Base-by-base conservation (phyloP, 2,329 filamentous ascomycete species). In the Nothomitra cinnamomea region DNA sequence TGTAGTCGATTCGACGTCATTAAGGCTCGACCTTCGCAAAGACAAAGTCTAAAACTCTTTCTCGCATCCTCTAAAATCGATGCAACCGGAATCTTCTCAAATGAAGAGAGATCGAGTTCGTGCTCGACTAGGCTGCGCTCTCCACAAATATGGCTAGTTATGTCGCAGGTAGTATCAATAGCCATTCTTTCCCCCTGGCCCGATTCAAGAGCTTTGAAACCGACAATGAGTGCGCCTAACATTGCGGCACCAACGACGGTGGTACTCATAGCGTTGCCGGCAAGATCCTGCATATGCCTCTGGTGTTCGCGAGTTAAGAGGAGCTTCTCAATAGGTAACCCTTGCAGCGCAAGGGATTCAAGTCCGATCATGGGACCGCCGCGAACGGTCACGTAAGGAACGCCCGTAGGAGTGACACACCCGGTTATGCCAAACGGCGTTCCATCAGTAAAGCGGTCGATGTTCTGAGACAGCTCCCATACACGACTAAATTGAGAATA, bases 241-340 rank as follows among this genome's bases (percentile, higher is more conserved):
- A 85, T 72, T 0, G 77, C 75, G 1, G 76, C 71, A 2, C 80
- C 82, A 8, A 88, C 78, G 0, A 87, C 82, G 0, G 85, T 83
- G 0, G 78, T 79, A 1, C 77, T 80, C 85, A 90, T 90, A 0
- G 85, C 85, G 62, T 92, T 90, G 0, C 85, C 85, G 1, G 83
- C 83, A 1, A 90, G 68, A 58, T 87, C 78, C 57, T 82, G 78
- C 1, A 86, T 68, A 17, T 88, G 69, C 1, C 67, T 64, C 48
- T 80, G 71, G 0, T 72, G 75, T 59, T 89, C 80, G 7, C 74
- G 73, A 0, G 76, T 80, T n/a, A 87, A 71, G 0, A 79, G 68
- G 10, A 89, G 68, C 50, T 74, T 72, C 53, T 79, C 67, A 1
- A 82, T 63, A 0, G 83, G 82, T 50, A 89, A 69, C 1, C 85